phyloP scores from a whole-genome alignment of 2,329 filamentous ascomycete species.

The Paraconiothyrium sp. region DNA sequence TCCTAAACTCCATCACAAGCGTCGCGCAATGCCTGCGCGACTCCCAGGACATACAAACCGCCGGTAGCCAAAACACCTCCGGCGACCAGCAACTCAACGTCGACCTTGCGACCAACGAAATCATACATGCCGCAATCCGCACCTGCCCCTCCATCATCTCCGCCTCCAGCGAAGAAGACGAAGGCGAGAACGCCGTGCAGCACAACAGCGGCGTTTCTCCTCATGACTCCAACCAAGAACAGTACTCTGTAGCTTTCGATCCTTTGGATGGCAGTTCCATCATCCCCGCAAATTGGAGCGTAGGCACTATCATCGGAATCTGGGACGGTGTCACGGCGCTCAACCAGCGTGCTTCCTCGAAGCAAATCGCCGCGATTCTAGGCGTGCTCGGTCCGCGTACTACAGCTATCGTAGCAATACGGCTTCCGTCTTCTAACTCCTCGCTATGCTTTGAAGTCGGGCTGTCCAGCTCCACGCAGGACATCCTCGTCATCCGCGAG shows the following conservation, averaged over 20 bases:
- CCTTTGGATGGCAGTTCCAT: conserved; percentile 72
- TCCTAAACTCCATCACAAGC: conserved; percentile 12
- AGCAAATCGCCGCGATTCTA: conserved; percentile 45
- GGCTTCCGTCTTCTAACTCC: conserved; percentile 52
- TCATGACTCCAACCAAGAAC: conserved; percentile 38
- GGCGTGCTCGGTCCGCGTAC: conserved; percentile 47
- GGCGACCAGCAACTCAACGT: conserved; percentile 66
- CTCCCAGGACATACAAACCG: conserved; percentile 27
- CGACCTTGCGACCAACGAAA: conserved; percentile 66
- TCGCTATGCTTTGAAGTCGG: conserved; percentile 63
- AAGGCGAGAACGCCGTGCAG: conserved; percentile 55
- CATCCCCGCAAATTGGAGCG: conserved; percentile 50
- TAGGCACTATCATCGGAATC: conserved; percentile 67
- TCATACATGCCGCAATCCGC: conserved; percentile 64
- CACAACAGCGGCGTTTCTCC: conserved; percentile 12
- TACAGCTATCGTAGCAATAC: conserved; percentile 63
- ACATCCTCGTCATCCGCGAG: conserved; percentile 55
- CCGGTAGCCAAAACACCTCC: conserved; percentile 61
- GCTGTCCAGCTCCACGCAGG: conserved; percentile 33
- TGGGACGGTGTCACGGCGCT: conserved; percentile 53
- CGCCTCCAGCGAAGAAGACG: conserved; percentile 71
- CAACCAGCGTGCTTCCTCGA: conserved; percentile 25
- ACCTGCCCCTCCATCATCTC: conserved; percentile 63
- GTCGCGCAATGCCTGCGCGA: conserved; percentile 14
- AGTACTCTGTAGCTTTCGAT: conserved; percentile 70